Evolutionary conservation across 2,329 filamentous ascomycete species (phyloP).

Genomic region (Sarocladium kiliense): DNA sequence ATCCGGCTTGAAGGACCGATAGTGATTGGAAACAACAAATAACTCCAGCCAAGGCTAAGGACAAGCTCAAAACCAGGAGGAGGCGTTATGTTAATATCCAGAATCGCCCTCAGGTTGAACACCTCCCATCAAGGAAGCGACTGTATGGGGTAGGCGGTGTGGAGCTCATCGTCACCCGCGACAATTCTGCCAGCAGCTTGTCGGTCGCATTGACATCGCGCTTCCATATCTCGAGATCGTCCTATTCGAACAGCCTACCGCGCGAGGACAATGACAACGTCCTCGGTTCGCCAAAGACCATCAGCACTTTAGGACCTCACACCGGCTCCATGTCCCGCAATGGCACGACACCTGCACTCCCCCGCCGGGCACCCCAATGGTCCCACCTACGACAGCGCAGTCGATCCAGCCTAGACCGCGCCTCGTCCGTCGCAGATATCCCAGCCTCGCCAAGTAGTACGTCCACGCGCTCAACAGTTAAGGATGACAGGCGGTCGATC

Average conservation of each 20-base stretch:
- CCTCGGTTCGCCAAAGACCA: background rate
- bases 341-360: constrained; percentile 33
- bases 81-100: no score
- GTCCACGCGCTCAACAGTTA: constrained; percentile 45
- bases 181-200: background rate
- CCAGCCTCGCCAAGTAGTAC: constrained; percentile 42
- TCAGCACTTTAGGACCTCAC: background rate
- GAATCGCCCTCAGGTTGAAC: no score
- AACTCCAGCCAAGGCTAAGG: no score
- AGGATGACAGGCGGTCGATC: constrained; percentile 26
- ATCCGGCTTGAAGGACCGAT: no score
- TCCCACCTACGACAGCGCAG: constrained; percentile 50
- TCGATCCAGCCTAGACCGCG: constrained; percentile 39
- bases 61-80: no score
- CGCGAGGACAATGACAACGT: background rate
- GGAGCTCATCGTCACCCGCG: background rate
- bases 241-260: background rate
- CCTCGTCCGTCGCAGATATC: constrained; percentile 27
- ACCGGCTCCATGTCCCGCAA: constrained; percentile 33
- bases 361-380: constrained; percentile 45
- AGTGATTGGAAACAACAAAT: no score
- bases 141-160: constrained; percentile 2
- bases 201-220: background rate
- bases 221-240: background rate
- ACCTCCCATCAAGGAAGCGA: no score